Base-by-base conservation (phyloP, 306 rosid species). In the Albizia julibrissin region DNA sequence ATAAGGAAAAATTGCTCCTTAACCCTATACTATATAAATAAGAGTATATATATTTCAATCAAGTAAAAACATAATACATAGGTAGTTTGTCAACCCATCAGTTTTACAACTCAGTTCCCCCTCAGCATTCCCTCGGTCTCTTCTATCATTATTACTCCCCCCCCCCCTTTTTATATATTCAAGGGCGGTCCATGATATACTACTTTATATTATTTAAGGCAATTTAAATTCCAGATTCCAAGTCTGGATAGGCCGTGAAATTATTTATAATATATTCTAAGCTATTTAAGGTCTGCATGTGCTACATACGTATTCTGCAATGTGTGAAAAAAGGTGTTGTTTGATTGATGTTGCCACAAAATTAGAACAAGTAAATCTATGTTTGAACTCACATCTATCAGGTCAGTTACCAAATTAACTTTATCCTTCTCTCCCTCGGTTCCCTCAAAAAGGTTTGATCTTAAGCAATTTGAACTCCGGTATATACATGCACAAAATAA, bases 331-430 rank as follows among this genome's bases (percentile, higher is more conserved):
- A 72, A 72, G 62, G 29, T 24, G 65, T 14, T 66, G 19, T 64
- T 77, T 77, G 62, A 49, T 77, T 77, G 79, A 84, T 62, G 69
- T 42, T 76, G 71, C 78, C 37, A 52, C 68, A 43, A 77, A 29
- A 54, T 34, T 37, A 39, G 24, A 47, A 8, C 49, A 62, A 39
- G 16, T 8, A 22, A 3, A 59, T 59, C 6, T 5, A 18, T 50
- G 58, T 21, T 6, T 18, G 2, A 50, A 50, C n/a, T 50, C 59
- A 18, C 59, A 18, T 39, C n/a, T 33, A 67, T 21, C 12, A 47
- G 79, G 0, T 27, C 24, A 24, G 79, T 47, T 47, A 67, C 29
- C 73, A 34, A 67, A 47, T 11, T 10, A 10, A 10, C 50, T 46
- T 11, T 13, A 1, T 3, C 54, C 1, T 10, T 47, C 54, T 52